Conservation (phyloP, 2,329 filamentous ascomycete genomes). For the Paraphaeosphaeria sporulosa region DNA sequence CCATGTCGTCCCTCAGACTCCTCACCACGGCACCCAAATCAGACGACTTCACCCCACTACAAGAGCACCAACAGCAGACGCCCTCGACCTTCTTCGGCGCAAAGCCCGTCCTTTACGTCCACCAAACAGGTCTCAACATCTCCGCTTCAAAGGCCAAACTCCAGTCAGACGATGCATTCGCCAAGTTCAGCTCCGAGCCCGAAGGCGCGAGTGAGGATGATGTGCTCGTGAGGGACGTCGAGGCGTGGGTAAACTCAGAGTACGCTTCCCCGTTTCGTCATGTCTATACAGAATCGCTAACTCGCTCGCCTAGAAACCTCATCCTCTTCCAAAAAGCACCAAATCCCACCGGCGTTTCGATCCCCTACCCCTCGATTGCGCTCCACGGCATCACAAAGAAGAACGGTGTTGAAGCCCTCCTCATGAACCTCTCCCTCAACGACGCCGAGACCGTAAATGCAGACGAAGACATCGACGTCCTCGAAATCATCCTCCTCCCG, state of each 20-base stretch:
- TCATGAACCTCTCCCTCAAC: constrained; percentile 53
- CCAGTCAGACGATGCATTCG: constrained; percentile 55
- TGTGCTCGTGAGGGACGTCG: constrained; percentile 48
- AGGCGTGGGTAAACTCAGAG: constrained; percentile 58
- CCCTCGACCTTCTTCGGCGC: constrained; percentile 75
- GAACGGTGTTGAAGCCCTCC: constrained; percentile 43
- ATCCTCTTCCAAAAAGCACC: constrained; percentile 67
- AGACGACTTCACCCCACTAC: constrained; percentile 69
- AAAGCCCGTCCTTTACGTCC: constrained; percentile 75
- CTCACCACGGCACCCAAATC: constrained; percentile 65
- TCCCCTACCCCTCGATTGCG: constrained; percentile 77
- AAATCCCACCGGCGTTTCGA: constrained; percentile 67
- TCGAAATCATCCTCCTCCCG: constrained; percentile 74
- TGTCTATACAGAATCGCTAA: constrained; percentile 8
- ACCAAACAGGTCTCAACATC: constrained; percentile 64
- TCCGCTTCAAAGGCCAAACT: constrained; percentile 64
- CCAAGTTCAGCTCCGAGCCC: constrained; percentile 51
- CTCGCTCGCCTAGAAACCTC: constrained; percentile 55
- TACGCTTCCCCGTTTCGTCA: constrained; percentile 26
- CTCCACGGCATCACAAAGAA: constrained; percentile 77
- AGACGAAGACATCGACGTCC: constrained; percentile 68
- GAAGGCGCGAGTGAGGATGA: constrained; percentile 36
- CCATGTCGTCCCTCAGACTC: constrained; percentile 53
- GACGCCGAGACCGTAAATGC: constrained; percentile 63
- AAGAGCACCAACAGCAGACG: constrained; percentile 75